Base-by-base conservation (phyloP, 1,284 basidiomycete genomes). In the Tilletia horrida region DNA sequence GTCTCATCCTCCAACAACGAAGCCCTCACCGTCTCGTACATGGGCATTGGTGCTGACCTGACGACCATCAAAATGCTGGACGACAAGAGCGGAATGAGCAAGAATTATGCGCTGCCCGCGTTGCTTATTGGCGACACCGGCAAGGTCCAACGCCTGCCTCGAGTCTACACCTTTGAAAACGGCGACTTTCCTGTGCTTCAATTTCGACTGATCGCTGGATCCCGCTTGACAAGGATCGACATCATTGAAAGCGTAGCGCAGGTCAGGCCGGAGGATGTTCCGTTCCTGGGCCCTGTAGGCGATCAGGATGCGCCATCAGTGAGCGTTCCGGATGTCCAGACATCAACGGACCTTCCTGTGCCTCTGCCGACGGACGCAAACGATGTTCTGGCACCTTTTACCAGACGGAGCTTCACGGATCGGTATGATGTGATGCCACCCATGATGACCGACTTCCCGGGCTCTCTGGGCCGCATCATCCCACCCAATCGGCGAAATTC, bases 151-250 rank as follows among this genome's bases (percentile, higher is more conserved):
- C n/a, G 64, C 6, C 47, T 65, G 31, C 64, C 64, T 14, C 50
- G 64, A 27, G n/a, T 31, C 21, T 65, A 65, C 35, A 25, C 45
- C 3, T 65, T 65, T 43, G 35, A 55, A 61, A 43, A 65, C 29
- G 64, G 64, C 50, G 64, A 65, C 21, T 44, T 65, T 18, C 64
- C 64, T 31, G 52, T 65, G 25, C 25, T 65, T 14, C 64, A 65
- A 31, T 65, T 65, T 47, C 50, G 64, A 13, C 59, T 65, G 14
- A 31, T 62, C n/a, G 59, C 31, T 9, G 59, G 59, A 25, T 62
- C 59, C 21, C 59, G 59, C 21, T 16, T 35, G 14, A 43, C 42
- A n/a, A 29, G 42, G 27, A 43, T 62, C 27, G 59, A 62, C 31
- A 35, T 62, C 42, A 25, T 62, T 16, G 59, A 62, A 31, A 62